phyloP scores from a whole-genome alignment of 352 stramenopile genomes.

The Halophytophthora polymorphica region DNA sequence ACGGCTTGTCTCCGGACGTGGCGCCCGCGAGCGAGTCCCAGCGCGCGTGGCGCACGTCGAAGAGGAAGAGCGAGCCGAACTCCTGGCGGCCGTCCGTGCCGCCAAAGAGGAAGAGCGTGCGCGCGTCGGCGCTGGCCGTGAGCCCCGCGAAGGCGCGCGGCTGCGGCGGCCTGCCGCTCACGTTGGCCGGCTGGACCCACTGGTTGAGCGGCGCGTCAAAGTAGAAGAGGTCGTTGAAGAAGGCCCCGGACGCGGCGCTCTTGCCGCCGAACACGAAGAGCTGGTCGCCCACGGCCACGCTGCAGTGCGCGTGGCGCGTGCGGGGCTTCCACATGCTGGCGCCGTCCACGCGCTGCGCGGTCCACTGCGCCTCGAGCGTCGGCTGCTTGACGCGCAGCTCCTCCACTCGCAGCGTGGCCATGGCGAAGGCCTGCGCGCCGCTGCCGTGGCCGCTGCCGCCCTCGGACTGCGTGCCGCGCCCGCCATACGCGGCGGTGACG shows the following conservation, averaged over 20 bases:
- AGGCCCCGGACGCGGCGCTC: slow-evolving; percentile 38
- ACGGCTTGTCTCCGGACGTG: slow-evolving; percentile 36
- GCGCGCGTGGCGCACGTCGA: slow-evolving; percentile 38
- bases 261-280: slow-evolving; percentile 76
- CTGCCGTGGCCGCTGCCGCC: slow-evolving; percentile 2
- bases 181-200: slow-evolving; percentile 38
- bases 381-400: slow-evolving; percentile 55
- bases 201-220: slow-evolving; percentile 60
- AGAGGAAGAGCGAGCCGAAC: slow-evolving; percentile 60
- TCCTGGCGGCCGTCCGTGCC: slow-evolving; percentile 51
- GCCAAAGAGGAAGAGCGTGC: slow-evolving; percentile 68
- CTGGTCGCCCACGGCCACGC: slow-evolving; percentile 52
- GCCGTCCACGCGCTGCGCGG: slow-evolving; percentile 24
- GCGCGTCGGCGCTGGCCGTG: slow-evolving; percentile 33
- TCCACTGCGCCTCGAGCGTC: slow-evolving; percentile 53
- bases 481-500: slow-evolving; percentile 1
- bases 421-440: slow-evolving; percentile 36
- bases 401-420: slow-evolving; percentile 50
- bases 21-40: slow-evolving; percentile 51
- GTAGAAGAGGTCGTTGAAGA: slow-evolving; percentile 78
- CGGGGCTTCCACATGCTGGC: slow-evolving; percentile 58
- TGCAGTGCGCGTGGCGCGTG: slow-evolving; percentile 59
- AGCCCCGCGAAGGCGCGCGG: slow-evolving; percentile 52
- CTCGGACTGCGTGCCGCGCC: slow-evolving; percentile 15
- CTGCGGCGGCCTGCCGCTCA: slow-evolving; percentile 32